Base-by-base conservation (phyloP, 169 alveolate species). In the Miamiensis avidus region DNA sequence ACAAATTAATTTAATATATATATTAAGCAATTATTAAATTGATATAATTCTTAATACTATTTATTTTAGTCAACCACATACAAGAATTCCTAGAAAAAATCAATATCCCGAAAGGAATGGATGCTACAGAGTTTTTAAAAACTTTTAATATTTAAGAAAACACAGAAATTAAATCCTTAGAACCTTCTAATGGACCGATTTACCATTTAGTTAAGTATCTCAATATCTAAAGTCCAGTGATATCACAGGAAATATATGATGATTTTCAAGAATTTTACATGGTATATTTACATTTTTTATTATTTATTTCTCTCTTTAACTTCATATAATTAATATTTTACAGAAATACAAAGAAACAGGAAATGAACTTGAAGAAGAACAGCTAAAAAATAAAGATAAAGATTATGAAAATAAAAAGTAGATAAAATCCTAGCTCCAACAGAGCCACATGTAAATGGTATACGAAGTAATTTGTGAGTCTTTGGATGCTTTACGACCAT, bases 391-490 rank as follows among this genome's bases (percentile, higher is more conserved):
- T 69, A 34, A 64, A n/a, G 27, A 0, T 33, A 20, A n/a, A 20
- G 0, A 26, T 69, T 33, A 0, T 29, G 27, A 15, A 1, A 31
- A 27, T 69, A 78, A 34, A 32, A 31, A 33, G 34, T 26, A 32
- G 83, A 78, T 33, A 29, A 25, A 49, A n/a, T 29, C 33, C 27
- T 85, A 85, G 11, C 27, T 85, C 27, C 86, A 85, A 74, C 72
- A 76, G 1, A 78, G 34, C 74, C 82, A 85, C 49, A 34, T 85
- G 31, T 78, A 82, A 31, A 64, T 85, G 82, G 74, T 85, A 64
- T 85, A 76, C 79, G 89, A 85, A 29, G 49, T 81, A 0, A 78
- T 85, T 72, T 78, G 79, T 64, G 89, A 85, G 25, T 72, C 89
- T 74, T 76, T 85, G 26, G 83, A 85, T 79, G 78, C 65, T 64